Evolutionary conservation across 208 protist genomes (phyloP), one percentile per base, ranked within the genome.

Genomic region (Histomonas meleagridis): DNA sequence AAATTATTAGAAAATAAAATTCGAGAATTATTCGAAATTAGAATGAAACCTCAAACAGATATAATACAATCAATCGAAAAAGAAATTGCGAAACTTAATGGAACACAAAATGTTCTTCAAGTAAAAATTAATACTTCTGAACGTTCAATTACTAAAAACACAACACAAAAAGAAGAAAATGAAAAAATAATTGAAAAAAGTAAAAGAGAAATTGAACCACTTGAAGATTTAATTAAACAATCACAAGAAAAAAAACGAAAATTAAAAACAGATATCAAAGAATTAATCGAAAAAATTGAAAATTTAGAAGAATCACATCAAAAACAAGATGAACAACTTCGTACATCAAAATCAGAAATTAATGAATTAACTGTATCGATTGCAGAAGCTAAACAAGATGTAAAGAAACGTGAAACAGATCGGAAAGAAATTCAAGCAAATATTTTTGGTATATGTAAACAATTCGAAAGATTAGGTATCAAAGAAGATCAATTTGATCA

Each of bases 181-280:
- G 43, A 90, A 23, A 92, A 92, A 28, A 40, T 7, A 23, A 69
- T 92, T 35, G 26, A 57, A n/a, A 72, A 72, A 28, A 65, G n/a
- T n/a, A 81, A 91, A 32, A 14, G 32, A 43, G 65, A 72, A 72
- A 12, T 65, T n/a, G 60, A 65, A 65, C 16, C 16, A 65, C 7
- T 65, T 26, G 60, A 65, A n/a, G n/a, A 65, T 32, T 5, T 32
- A 5, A 10, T 65, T 65, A 26, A 43, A 18, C 10, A 86, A 57
- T 38, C 3, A 0, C 4, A 51, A 38, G 23, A 49, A 55, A 57
- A 86, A 21, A 51, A 51, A 35, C 14, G 0, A 12, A n/a, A 86
- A 55, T 5, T 2, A n/a, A 18, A 51, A 38, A 46, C 51, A 55
- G 46, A 86, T n/a, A 7, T 53, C 7, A 35, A 51, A 32, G 5